Evolutionary conservation across 2,329 filamentous ascomycete genomes (phyloP).

Genomic region (Westerdykella sp.): DNA sequence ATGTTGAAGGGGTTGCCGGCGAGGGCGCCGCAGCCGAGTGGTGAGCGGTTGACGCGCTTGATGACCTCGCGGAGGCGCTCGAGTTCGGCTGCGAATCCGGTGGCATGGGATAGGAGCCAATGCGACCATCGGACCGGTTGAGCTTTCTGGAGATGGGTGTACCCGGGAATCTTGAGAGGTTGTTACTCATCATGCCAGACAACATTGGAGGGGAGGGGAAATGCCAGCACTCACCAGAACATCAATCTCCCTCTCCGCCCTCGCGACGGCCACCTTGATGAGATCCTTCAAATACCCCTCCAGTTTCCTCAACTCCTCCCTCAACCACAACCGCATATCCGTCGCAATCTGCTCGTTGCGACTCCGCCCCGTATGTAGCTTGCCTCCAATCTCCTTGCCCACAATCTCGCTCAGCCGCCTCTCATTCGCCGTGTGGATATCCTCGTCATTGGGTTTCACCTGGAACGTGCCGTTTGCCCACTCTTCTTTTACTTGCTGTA

Average conservation of each 20-base stretch:
- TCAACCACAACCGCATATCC: slow-evolving; percentile 85
- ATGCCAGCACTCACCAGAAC: slow-evolving; percentile 42
- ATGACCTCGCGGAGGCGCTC: slow-evolving; percentile 69
- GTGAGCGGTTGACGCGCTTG: slow-evolving; percentile 64
- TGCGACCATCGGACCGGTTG: slow-evolving; percentile 77
- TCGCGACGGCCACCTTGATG: slow-evolving; percentile 59
- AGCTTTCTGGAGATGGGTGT: slow-evolving; percentile 80
- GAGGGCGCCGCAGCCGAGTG: slow-evolving; percentile 69
- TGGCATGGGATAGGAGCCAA: slow-evolving; percentile 71
- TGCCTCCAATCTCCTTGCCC: slow-evolving; percentile 76
- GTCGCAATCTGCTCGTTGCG: slow-evolving; percentile 87
- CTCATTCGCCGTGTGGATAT: slow-evolving; percentile 53
- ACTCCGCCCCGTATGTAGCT: slow-evolving; percentile 81
- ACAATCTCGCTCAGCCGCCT: slow-evolving; percentile 67
- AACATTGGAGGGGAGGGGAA: background rate
- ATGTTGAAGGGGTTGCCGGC: slow-evolving; percentile 79
- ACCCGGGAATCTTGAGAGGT: slow-evolving; percentile 63
- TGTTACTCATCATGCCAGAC: background rate
- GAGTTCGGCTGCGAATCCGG: slow-evolving; percentile 66
- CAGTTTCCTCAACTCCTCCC: slow-evolving; percentile 65
- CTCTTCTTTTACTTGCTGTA: slow-evolving; percentile 52
- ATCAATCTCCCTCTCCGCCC: slow-evolving; percentile 70
- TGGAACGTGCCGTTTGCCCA: slow-evolving; percentile 45
- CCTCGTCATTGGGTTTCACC: slow-evolving; percentile 46
- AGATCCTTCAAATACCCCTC: slow-evolving; percentile 64